These are phyloP conservation scores for Trichaptum fuscoviolaceum DNA, from an alignment of 768 basidiomycete species.

Conservation along the genomic window DNA sequence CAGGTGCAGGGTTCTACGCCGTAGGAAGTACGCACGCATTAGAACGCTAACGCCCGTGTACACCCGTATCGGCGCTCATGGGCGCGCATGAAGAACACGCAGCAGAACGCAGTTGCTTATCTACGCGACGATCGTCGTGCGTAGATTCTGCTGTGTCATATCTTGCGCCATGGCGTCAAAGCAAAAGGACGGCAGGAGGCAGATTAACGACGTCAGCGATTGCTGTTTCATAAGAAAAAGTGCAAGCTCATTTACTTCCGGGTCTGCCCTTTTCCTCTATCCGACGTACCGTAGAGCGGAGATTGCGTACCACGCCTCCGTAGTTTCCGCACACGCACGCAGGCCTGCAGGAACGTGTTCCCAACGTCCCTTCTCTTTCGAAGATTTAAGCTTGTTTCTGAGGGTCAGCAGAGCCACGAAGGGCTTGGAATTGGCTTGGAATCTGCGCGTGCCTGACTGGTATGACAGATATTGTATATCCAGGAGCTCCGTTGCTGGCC, in stretches of 20 bases:
- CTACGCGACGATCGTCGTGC: neutral
- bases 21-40: neutral
- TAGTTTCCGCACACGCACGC: neutral
- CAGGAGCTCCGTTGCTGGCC: neutral
- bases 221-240: neutral
- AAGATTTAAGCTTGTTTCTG: slow-evolving; percentile 1
- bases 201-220: neutral
- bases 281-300: neutral
- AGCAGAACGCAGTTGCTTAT: neutral
- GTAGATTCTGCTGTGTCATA: neutral
- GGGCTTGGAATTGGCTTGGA: neutral
- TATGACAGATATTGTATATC: neutral
- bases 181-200: neutral
- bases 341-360: neutral
- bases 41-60: neutral
- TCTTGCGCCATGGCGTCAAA: neutral
- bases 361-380: neutral
- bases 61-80: neutral
- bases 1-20: neutral
- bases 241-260: too few species aligned
- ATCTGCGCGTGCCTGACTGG: neutral
- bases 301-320: neutral
- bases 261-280: neutral
- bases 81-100: neutral
- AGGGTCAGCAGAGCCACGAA: neutral